Conservation (phyloP, 2,329 filamentous ascomycete genomes). For the Teratosphaeriaceae sp. region DNA sequence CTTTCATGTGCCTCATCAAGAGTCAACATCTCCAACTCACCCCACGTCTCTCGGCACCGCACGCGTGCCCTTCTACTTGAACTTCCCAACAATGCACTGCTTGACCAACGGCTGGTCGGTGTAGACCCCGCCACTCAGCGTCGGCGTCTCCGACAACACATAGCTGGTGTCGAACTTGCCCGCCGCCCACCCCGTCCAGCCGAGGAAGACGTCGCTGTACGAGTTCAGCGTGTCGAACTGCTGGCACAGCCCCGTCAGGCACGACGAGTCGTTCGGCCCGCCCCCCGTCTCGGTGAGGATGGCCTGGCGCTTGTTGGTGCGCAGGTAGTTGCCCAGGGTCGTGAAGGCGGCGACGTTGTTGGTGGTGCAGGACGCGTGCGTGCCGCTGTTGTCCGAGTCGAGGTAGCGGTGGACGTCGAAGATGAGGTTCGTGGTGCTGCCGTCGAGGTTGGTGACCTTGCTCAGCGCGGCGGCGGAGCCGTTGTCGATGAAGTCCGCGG, state of each 20-base stretch:
- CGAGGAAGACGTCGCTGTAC: slow-evolving; percentile 13
- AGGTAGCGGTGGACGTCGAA: slow-evolving; percentile 36
- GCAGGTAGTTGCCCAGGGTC: slow-evolving; percentile 30
- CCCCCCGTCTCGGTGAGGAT: slow-evolving; percentile 38
- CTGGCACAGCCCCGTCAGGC: slow-evolving; percentile 16
- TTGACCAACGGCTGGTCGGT: slow-evolving; percentile 18
- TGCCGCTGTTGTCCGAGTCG: slow-evolving; percentile 35
- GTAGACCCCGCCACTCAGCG: slow-evolving; percentile 9
- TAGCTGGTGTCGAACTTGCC: slow-evolving; percentile 25
- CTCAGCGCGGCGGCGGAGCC: slow-evolving; percentile 23
- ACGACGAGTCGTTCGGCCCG: slow-evolving; percentile 28
- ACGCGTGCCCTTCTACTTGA: no score
- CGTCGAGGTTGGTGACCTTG: slow-evolving; percentile 23
- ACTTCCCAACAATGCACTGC: slow-evolving; percentile 20
- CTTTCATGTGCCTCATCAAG: no score
- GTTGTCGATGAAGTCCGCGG: slow-evolving; percentile 18
- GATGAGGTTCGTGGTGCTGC: slow-evolving; percentile 27
- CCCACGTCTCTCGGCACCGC: no score
- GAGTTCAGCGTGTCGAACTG: slow-evolving; percentile 19
- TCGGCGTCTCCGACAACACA: slow-evolving; percentile 24
- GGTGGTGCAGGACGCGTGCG: slow-evolving; percentile 24
- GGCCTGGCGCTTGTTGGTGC: slow-evolving; percentile 31
- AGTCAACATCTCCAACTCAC: no score
- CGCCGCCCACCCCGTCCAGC: slow-evolving; percentile 29
- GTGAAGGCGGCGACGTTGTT: slow-evolving; percentile 21